These are phyloP conservation scores for Barbatosphaeria neglecta DNA, from an alignment of 495 filamentous ascomycete genomes.

Conservation along the genomic window DNA sequence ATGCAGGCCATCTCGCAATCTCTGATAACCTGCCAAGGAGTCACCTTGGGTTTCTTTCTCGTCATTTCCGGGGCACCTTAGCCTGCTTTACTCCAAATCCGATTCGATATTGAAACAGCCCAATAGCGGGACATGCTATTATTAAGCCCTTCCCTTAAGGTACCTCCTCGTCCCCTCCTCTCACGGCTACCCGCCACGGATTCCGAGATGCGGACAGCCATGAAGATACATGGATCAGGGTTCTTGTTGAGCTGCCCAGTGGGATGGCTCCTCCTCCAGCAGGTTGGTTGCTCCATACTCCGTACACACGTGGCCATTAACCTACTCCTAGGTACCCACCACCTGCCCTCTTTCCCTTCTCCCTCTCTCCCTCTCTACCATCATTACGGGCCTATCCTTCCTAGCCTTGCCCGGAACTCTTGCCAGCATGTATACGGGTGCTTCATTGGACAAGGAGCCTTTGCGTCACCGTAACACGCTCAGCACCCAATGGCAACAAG, in stretches of 20 bases:
- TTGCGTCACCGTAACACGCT: neutral
- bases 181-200: neutral
- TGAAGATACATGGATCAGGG: neutral
- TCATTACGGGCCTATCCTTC: too few species aligned
- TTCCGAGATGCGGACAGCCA: neutral
- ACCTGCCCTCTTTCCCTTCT: neutral
- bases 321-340: too few species aligned
- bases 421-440: too few species aligned
- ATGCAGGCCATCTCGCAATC: neutral
- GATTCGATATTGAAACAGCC: neutral
- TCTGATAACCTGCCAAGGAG: neutral
- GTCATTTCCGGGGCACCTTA: neutral
- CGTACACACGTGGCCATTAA: too few species aligned
- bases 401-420: too few species aligned
- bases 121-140: neutral
- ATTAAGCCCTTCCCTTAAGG: neutral
- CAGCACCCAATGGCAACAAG: neutral
- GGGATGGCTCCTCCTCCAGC: too few species aligned
- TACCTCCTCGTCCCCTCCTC: neutral
- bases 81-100: neutral
- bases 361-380: neutral
- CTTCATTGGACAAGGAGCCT: neutral
- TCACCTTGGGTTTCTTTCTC: neutral
- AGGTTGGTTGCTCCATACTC: too few species aligned
- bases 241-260: neutral